These are phyloP conservation scores for Podospora bellae-mahoneyi DNA, from an alignment of 495 filamentous ascomycete genomes.

Conservation along the genomic window DNA sequence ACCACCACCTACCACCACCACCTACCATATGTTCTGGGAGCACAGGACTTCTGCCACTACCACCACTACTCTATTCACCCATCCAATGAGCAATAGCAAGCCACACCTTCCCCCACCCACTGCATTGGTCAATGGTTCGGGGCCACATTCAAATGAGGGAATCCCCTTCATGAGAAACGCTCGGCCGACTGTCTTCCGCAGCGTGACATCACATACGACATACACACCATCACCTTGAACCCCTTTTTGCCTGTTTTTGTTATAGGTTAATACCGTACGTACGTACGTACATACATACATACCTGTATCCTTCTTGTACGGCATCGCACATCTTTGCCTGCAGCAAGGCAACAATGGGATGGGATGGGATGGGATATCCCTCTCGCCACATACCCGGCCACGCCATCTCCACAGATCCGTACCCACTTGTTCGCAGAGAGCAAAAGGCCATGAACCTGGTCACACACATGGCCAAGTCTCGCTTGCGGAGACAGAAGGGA, in stretches of 20 bases:
- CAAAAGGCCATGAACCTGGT: not conserved
- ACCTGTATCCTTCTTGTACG: not conserved
- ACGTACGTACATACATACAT: not conserved
- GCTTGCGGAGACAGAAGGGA: not conserved
- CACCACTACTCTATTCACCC: too few species aligned
- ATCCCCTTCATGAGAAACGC: not conserved
- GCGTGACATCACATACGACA: slow-evolving; percentile 3
- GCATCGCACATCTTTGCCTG: not conserved
- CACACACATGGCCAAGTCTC: not conserved
- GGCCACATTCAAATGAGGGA: not conserved
- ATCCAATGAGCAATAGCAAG: not conserved
- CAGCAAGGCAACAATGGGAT: not conserved
- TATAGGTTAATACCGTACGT: not conserved
- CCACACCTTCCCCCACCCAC: not conserved
- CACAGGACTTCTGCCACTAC: not conserved
- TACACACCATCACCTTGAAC: not conserved
- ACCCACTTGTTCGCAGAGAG: not conserved
- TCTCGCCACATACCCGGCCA: not conserved
- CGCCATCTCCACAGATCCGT: not conserved
- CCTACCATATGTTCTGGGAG: not conserved
- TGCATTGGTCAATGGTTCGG: not conserved
- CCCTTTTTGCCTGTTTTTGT: not conserved
- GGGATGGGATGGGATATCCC: not conserved
- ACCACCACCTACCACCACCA: not conserved
- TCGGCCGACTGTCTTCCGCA: slow-evolving; percentile 3